Evolutionary conservation across 2,329 filamentous ascomycete species (phyloP).

Genomic region (Colletotrichum navitas): DNA sequence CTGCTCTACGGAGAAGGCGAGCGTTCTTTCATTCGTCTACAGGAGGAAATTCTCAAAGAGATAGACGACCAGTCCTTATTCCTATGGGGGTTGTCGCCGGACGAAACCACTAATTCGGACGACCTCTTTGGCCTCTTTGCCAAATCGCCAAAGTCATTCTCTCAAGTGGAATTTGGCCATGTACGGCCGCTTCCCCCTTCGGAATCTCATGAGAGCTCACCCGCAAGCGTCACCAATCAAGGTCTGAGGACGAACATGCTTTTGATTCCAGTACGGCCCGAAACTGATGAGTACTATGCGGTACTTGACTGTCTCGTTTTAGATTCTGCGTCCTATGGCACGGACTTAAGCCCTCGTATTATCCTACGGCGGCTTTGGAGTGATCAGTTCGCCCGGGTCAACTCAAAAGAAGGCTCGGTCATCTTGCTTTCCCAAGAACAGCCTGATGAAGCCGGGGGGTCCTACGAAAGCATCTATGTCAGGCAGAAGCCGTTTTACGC

Average conservation of each 20-base stretch:
- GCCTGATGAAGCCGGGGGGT: conserved; percentile 10
- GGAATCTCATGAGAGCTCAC: conserved; percentile 8
- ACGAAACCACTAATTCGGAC: neutral
- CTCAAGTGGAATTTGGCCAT: neutral
- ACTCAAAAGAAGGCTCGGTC: conserved; percentile 10
- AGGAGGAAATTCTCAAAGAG: conserved; percentile 30
- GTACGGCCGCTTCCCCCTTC: conserved; percentile 18
- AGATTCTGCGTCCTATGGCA: neutral
- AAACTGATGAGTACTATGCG: conserved; percentile 14
- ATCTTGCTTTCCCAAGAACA: neutral
- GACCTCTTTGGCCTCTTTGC: conserved; percentile 2
- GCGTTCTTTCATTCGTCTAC: conserved; percentile 44
- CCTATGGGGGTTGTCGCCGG: conserved; percentile 8
- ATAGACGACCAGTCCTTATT: conserved; percentile 34
- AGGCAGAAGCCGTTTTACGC: conserved; percentile 24
- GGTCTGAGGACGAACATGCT: conserved; percentile 20
- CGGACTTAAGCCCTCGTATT: neutral
- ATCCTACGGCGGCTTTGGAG: conserved; percentile 20
- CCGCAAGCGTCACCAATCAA: conserved; percentile 12
- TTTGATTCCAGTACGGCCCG: conserved; percentile 2
- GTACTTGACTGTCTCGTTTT: conserved; percentile 18
- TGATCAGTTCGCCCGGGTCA: conserved; percentile 21
- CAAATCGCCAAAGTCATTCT: conserved; percentile 4
- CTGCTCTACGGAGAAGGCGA: conserved; percentile 47
- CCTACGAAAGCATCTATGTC: conserved; percentile 21